Base-by-base conservation (phyloP, 257 asterid genomes). In the Lantana camara region DNA sequence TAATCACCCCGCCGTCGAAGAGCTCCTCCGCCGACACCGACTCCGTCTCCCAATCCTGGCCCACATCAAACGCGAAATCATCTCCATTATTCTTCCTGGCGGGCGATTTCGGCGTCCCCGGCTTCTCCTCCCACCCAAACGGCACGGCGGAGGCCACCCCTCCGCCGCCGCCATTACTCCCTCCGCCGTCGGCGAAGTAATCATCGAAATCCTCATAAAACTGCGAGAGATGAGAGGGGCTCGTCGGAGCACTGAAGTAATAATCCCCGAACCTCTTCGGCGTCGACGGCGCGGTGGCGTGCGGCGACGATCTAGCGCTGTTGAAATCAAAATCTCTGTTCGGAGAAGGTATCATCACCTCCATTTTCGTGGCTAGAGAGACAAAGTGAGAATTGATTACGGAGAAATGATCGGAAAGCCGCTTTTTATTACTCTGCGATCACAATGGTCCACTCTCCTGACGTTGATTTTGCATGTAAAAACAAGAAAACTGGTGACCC, bases 21-120 rank as follows among this genome's bases (percentile, higher is more conserved):
- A 90, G 82, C n/a, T 90, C 97, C 4, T 82, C 95, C 0, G 96
- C 97, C 0, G 93, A 79, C 0, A 84, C 60, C 14, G 95, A 83
- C 4, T 66, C 20, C 0, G 69, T 73, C 0, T 44, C 86, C 62
- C 61, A 49, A 9, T 83, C 84, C 21, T 62, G 79, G 23, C 77
- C 65, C 3, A 84, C 60, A 24, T 77, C 82, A 12, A 89, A 89
- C 0, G 83, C 94, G n/a, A 89, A 86, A 4, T 84, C 92, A 47
- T 69, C 78, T 3, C 27, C 70, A 8, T 8, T 58, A 4, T 11
- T 20, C 3, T n/a, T 4, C n/a, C 23, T 17, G 17, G 4, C 35
- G n/a, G 38, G 7, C 4, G 73, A 22, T 56, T 70, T 68, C 8
- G 80, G 79, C 5, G 32, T 63, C 10, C 78, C 79, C 0, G 80